Evolutionary conservation across 176 grass and related monocot genomes (phyloP).

Genomic region (Raddia guianensis): DNA sequence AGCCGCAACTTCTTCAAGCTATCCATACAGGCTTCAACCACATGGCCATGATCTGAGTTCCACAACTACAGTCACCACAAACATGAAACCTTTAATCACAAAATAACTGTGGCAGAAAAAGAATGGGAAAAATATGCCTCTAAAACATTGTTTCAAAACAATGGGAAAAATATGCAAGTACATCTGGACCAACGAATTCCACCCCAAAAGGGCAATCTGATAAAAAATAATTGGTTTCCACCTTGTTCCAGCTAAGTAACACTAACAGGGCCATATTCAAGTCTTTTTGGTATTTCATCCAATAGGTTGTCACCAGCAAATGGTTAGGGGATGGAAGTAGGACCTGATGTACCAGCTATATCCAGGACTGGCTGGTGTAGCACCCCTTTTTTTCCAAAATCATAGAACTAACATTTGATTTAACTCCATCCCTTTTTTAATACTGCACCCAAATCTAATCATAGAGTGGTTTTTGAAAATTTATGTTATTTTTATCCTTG

Average conservation of each 20-base stretch:
- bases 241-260: neutral
- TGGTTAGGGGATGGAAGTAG: neutral
- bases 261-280: neutral
- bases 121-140: neutral
- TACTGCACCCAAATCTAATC: neutral
- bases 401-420: neutral
- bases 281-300: neutral
- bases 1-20: constrained; percentile 81
- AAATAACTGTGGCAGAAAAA: neutral
- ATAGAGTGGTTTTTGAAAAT: neutral
- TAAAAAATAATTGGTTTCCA: neutral
- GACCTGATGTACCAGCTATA: neutral
- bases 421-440: neutral
- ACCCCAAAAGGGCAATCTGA: neutral
- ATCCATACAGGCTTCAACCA: constrained; percentile 74
- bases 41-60: constrained; percentile 89
- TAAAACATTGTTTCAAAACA: neutral
- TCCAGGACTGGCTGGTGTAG: neutral
- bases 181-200: neutral
- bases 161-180: neutral
- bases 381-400: neutral
- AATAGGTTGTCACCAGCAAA: neutral
- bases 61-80: constrained; percentile 53
- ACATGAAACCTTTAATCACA: neutral
- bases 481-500: neutral